Evolutionary conservation across 768 basidiomycete species (phyloP), one percentile per base, ranked within the genome.

Genomic region (Lactarius trivialis): DNA sequence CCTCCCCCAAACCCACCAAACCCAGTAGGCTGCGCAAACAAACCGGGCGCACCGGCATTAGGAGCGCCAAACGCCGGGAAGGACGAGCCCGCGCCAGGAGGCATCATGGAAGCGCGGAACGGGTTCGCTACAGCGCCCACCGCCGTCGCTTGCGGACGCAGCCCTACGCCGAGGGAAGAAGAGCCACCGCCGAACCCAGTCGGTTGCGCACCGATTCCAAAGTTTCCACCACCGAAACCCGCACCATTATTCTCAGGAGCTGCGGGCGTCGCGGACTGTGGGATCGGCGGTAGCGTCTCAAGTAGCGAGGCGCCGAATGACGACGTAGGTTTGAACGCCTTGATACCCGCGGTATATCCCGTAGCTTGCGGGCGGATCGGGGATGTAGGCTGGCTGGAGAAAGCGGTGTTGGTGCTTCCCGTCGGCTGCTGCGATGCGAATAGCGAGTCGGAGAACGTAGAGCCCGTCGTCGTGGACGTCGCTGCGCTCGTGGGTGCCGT

Each of bases 281-380:
- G 82, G 58, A 92, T 84, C 6, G 91, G 78, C 2, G 93, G 93
- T 28, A 84, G 70, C 9, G 73, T 73, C 61, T 79, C 79, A 33
- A 83, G 70, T 2, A 83, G 69, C 19, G 76, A 73, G 30, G 78
- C 78, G n/a, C 82, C 82, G 64, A 84, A 84, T 9, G 76, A 76
- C 7, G 76, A 77, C 1, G 79, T 74, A 12, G 82, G 82, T 67
- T 82, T 81, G 76, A 84, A 84, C 3, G 79, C 73, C 69, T 82
- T 82, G 67, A 84, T 65, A 0, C 80, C 80, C 12, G 30, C 30
- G 8, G 72, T 76, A 63, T 77, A 81, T 4, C 82, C 82, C 1
- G 82, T 84, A 37, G 72, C 67, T 65, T 84, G 82, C 32, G 43
- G 64, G 39, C 26, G 70, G 39, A 73, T 70, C 1, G 76, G 71